Conservation (phyloP, 2,329 filamentous ascomycete species). For the Arachnomyces sp. region DNA sequence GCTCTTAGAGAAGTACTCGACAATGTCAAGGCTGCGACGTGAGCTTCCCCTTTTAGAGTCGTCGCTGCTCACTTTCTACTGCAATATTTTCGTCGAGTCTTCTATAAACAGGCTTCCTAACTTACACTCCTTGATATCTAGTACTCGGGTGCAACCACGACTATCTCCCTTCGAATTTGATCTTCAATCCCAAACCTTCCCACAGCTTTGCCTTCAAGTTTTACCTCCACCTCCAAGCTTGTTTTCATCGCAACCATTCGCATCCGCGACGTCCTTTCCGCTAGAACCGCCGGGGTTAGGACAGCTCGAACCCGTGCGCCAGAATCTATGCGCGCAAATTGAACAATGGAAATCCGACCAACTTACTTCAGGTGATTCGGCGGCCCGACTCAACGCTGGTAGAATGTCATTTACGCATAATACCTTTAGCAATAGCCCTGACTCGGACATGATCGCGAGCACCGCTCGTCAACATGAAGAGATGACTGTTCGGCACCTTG, state of each 20-base stretch:
- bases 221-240: constrained; percentile 74
- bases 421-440: constrained; percentile 11
- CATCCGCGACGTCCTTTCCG: constrained; percentile 73
- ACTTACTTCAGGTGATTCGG: constrained; percentile 14
- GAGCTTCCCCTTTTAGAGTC: constrained; percentile 26
- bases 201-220: constrained; percentile 72
- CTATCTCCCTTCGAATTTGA: constrained; percentile 66
- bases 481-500: constrained; percentile 65
- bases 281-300: constrained; percentile 65
- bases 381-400: constrained; percentile 7
- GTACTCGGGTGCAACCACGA: constrained; percentile 36
- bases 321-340: constrained; percentile 62
- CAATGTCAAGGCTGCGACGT: constrained; percentile 78
- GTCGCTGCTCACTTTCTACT: not conserved
- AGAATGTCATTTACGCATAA: too few relatives aligned
- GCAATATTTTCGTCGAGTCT: not conserved
- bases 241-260: constrained; percentile 71
- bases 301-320: constrained; percentile 64
- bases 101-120: not conserved
- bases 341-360: constrained; percentile 53
- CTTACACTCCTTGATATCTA: constrained; percentile 17
- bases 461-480: constrained; percentile 57
- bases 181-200: constrained; percentile 76
- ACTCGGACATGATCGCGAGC: constrained; percentile 34
- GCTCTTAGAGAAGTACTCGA: constrained; percentile 75